Evolutionary conservation across 1,284 basidiomycete species (phyloP), one percentile per base, ranked within the genome.

Genomic region (Tilletia walkeri): DNA sequence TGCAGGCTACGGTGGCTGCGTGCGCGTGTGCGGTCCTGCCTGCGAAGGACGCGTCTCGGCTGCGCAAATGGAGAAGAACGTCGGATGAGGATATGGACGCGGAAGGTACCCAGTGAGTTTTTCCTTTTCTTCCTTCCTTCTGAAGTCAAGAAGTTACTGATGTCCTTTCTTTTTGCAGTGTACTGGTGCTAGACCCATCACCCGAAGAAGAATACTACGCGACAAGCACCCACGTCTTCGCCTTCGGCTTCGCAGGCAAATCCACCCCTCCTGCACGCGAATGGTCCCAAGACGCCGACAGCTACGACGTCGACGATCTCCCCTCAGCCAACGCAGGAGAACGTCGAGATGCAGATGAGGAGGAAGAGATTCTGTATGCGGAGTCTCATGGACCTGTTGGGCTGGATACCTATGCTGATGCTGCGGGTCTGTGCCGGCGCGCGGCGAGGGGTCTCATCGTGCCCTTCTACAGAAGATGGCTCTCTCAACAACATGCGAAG

Each of bases 1-100:
- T 86, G 59, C 79, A 80, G 3, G 86, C 84, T 0, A 82, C 86
- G 36, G 81, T 86, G 3, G 73, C 86, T 0, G 86, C 86, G 3
- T 83, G 85, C 0, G 76, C 84, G 5, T 78, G 86, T n/a, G 86
- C 86, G 0, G 75, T 84, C 18, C 56, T 85, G 2, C 69, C 77
- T 87, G 48, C 88, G 88, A 2, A 85, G 2, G 67, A 73, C 38
- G 76, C 73, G 3, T 65, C 20, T 12, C 73, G 73, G 66, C 45
- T 76, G 61, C 69, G 75, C 41, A 70, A 75, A 70, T 59, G 1
- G 73, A 72, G 47, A 68, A 72, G 38, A 61, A 59, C 3, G 70
- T 12, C 54, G 12, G 54, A 56, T 24, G 54, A 56, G 14, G 54
- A 20, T 4, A 56, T 56, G 20, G 47, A 67, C 3, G 68, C 54